A percentile compares a stretch with the other conserved stretches of the same genome.
These are phyloP conservation scores for Emericellopsis atlantica DNA, from an alignment of 2,329 filamentous ascomycete genomes.

Conservation along the genomic window DNA sequence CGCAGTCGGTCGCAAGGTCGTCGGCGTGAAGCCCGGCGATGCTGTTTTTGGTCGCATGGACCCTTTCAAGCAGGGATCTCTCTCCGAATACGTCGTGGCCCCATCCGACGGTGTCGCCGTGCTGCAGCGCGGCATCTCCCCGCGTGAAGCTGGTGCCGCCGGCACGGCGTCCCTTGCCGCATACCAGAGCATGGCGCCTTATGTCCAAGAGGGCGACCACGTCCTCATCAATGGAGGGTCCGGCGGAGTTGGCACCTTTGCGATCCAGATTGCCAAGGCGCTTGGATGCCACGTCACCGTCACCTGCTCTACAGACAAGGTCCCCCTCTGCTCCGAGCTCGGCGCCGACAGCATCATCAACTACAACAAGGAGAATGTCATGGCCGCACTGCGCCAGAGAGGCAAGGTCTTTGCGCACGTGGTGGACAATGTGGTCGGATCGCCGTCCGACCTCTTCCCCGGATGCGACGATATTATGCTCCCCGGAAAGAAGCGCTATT, in stretches of 20 bases:
- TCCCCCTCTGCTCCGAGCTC: constrained; percentile 15
- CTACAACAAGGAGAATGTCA: constrained; percentile 12
- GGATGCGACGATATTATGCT: constrained; percentile 8
- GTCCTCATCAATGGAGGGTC: constrained; percentile 17
- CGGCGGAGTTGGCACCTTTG: constrained; percentile 22
- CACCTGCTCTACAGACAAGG: constrained; percentile 19
- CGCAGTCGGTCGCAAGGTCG: too few species aligned
- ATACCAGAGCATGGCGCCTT: constrained; percentile 8
- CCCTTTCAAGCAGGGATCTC: too few species aligned
- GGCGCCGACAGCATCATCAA: constrained; percentile 24
- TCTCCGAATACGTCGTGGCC: constrained; percentile 21
- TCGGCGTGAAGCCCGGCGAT: too few species aligned
- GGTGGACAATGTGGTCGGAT: constrained; percentile 11
- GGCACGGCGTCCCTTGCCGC: constrained; percentile 11
- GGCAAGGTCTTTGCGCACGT: constrained; percentile 9
- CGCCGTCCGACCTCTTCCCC: too few species aligned
- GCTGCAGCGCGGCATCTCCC: constrained; percentile 17
- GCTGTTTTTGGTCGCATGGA: too few species aligned
- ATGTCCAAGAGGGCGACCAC: constrained; percentile 17
- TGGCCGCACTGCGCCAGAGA: constrained; percentile 6
- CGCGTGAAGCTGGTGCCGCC: constrained; percentile 10
- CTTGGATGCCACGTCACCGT: constrained; percentile 19
- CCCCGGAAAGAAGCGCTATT: constrained; percentile 8
- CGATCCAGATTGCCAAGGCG: constrained; percentile 22
- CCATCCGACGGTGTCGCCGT: constrained; percentile 9